phyloP scores from a whole-genome alignment of 2,329 filamentous ascomycete species.

The Cryphonectria carpinicola region DNA sequence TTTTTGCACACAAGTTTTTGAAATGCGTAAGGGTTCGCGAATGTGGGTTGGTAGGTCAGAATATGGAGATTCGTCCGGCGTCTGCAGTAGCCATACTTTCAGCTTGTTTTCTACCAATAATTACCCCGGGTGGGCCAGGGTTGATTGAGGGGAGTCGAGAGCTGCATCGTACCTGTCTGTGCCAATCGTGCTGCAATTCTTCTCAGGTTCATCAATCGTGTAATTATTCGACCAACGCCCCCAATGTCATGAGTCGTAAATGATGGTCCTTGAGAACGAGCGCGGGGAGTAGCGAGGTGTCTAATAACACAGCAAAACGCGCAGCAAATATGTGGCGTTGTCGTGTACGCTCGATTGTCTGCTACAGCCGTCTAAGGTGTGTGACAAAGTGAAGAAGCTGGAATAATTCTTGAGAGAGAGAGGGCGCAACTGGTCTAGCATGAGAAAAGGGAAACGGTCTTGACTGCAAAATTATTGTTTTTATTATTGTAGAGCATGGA shows the following conservation, averaged over 20 bases:
- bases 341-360: neutral
- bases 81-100: neutral
- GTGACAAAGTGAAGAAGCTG: neutral
- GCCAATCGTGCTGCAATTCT: neutral
- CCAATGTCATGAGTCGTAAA: slow-evolving; percentile 14
- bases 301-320: slow-evolving; percentile 20
- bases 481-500: neutral
- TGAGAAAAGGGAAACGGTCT: neutral
- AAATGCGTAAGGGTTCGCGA: neutral
- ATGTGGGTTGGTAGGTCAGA: neutral
- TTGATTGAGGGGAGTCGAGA: neutral
- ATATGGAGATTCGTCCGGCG: neutral
- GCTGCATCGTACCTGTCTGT: neutral
- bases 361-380: neutral
- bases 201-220: neutral
- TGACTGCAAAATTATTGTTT: neutral
- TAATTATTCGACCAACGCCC: neutral
- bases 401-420: neutral
- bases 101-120: neutral
- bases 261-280: slow-evolving; percentile 1
- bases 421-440: neutral
- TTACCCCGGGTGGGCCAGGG: neutral
- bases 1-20: neutral
- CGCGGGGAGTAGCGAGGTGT: slow-evolving; percentile 11
- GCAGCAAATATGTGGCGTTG: neutral